Evolutionary conservation across 2,329 filamentous ascomycete species (phyloP).

Genomic region (Fusarium pseudoanthophilum): DNA sequence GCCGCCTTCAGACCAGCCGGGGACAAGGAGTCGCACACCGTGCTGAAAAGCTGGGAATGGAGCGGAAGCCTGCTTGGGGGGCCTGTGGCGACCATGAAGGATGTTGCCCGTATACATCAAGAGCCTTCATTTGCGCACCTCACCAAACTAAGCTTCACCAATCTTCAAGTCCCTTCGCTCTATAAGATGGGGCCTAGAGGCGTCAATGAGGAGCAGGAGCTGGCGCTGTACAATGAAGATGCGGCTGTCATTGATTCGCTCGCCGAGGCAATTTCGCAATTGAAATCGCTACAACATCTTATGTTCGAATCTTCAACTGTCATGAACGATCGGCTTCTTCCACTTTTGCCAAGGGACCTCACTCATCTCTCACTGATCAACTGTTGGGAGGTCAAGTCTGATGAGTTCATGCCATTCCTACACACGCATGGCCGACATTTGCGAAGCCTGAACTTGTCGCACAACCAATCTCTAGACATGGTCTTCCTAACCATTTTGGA

Average conservation of each 20-base stretch:
- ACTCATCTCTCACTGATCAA: slow-evolving; percentile 78
- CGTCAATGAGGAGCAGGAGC: slow-evolving; percentile 47
- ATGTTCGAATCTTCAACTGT: slow-evolving; percentile 80
- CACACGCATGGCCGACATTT: slow-evolving; percentile 74
- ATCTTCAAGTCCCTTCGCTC: slow-evolving; percentile 68
- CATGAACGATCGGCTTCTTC: slow-evolving; percentile 75
- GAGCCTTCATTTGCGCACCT: slow-evolving; percentile 66
- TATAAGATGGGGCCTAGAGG: slow-evolving; percentile 51
- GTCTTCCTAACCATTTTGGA: slow-evolving; percentile 77
- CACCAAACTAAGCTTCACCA: slow-evolving; percentile 68
- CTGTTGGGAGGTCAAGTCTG: slow-evolving; percentile 78
- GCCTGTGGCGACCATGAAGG: slow-evolving; percentile 58
- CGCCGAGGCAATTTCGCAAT: slow-evolving; percentile 50
- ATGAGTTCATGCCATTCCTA: slow-evolving; percentile 73
- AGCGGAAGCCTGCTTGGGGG: slow-evolving; percentile 64
- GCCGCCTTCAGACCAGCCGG: slow-evolving; percentile 64
- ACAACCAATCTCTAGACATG: slow-evolving; percentile 83
- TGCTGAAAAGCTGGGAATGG: slow-evolving; percentile 70
- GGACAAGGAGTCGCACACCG: slow-evolving; percentile 48
- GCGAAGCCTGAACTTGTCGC: slow-evolving; percentile 74
- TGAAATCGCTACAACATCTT: slow-evolving; percentile 74
- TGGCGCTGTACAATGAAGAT: slow-evolving; percentile 52
- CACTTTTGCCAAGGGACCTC: slow-evolving; percentile 73
- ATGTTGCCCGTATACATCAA: slow-evolving; percentile 63
- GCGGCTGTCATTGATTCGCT: slow-evolving; percentile 55